Evolutionary conservation across 2,329 filamentous ascomycete genomes (phyloP).

Genomic region (Botrytis byssoidea): DNA sequence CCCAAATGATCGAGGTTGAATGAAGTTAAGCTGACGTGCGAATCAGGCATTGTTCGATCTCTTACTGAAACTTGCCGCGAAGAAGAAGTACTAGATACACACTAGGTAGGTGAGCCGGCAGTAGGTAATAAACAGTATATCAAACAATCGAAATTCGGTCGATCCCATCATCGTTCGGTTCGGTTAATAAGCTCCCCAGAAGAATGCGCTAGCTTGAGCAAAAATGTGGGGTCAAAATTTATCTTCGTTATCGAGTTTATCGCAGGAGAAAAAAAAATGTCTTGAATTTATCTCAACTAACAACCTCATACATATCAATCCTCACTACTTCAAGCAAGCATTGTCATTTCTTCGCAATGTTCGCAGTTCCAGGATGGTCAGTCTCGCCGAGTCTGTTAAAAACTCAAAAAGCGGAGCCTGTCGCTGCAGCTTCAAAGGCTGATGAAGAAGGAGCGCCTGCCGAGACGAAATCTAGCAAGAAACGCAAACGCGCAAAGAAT

Average conservation of each 20-base stretch:
- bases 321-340: neutral
- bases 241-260: conserved; percentile 11
- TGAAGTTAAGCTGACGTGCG: too few relatives aligned
- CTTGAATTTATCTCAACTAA: too few relatives aligned
- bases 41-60: neutral
- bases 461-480: conserved; percentile 43
- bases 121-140: neutral
- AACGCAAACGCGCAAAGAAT: conserved; percentile 55
- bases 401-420: conserved; percentile 50
- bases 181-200: neutral
- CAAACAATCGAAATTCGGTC: neutral
- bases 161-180: neutral
- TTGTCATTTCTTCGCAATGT: conserved; percentile 57
- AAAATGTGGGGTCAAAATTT: neutral
- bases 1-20: neutral
- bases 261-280: conserved; percentile 5
- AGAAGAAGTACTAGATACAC: neutral
- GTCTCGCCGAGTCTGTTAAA: conserved; percentile 71
- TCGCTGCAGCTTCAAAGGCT: neutral
- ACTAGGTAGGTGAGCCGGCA: neutral
- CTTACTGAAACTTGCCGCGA: neutral
- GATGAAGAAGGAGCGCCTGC: conserved; percentile 29
- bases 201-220: neutral
- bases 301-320: neutral
- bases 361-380: conserved; percentile 91